Percentiles rank a stretch among this genome's conserved stretches.
These are phyloP conservation scores for Microcera coccophila DNA, from an alignment of 2,329 filamentous ascomycete species.

Conservation along the genomic window DNA sequence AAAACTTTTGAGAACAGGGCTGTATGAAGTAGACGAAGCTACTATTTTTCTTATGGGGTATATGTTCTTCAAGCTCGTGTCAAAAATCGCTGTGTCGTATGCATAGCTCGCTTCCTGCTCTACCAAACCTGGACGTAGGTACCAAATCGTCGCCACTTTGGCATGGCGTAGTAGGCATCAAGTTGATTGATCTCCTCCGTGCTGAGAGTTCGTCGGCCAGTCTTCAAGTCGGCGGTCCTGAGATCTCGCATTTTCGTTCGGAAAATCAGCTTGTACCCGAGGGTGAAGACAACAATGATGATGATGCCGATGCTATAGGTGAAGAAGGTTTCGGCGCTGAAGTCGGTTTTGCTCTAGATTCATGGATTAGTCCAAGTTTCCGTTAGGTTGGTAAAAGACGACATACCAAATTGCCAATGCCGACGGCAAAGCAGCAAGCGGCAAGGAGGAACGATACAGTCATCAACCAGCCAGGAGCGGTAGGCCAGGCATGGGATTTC, in stretches of 20 bases:
- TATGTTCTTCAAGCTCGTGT: too few species aligned
- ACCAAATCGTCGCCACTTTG: conserved; percentile 6
- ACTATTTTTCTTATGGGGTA: too few species aligned
- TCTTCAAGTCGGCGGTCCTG: conserved; percentile 3
- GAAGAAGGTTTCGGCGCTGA: conserved; percentile 17
- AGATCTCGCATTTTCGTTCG: conserved; percentile 5
- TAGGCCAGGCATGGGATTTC: conserved; percentile 11
- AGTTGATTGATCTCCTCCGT: conserved; percentile 4
- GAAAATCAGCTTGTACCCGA: conserved; percentile 5
- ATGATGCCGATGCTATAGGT: conserved; percentile 8
- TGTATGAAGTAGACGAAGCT: too few species aligned
- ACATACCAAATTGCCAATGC: conserved; percentile 9
- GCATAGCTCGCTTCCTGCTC: too few species aligned
- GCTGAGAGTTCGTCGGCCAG: conserved; percentile 1
- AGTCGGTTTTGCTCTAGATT: conserved; percentile 6
- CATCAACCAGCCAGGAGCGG: conserved; percentile 9
- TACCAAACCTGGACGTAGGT: conserved; percentile 2
- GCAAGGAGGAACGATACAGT: conserved; percentile 9
- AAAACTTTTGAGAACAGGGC: too few species aligned
- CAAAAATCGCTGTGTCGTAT: too few species aligned
- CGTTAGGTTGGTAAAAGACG: too few species aligned
- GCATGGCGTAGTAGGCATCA: conserved; percentile 6
- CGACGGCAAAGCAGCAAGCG: conserved; percentile 9
- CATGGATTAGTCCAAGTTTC: background rate
- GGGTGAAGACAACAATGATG: conserved; percentile 4